Evolutionary conservation across 2,329 filamentous ascomycete species (phyloP), one percentile per base, ranked within the genome.

Genomic region (Knoxdaviesia capensis): DNA sequence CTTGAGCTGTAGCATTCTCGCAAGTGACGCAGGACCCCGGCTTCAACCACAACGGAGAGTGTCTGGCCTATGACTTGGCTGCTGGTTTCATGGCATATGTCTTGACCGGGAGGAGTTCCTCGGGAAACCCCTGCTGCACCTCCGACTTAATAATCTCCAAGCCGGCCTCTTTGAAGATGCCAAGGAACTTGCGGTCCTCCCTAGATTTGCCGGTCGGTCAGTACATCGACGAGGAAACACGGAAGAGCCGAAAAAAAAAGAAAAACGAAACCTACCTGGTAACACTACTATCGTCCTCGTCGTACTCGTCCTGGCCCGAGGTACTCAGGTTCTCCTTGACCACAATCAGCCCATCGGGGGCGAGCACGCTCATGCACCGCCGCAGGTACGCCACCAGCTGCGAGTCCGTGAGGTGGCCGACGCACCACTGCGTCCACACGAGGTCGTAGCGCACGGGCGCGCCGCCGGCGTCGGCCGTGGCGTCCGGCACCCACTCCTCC

Each of bases 341-440:
- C 1, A 63, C 52, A 3, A 63, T 57, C 6, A 60, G 7, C 0
- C 53, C 55, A 0, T 53, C 53, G 1, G 53, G 52, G 1, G 44
- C 44, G 3, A 64, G 41, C 0, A 46, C 63, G 0, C 56, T 50
- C 39, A 66, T 68, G 54, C 82, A 82, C 30, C 72, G 65, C 43
- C 60, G 50, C 10, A 94, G 58, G 52, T 78, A 93, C 2, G 61
- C 61, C 1, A 80, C 63, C 4, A 94, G 55, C 55, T 92, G 75
- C 6, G 58, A 59, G 54, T 94, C 85, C 0, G 72, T 85, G 43
- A 94, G 62, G 56, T 94, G 80, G 29, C 83, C 80, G 6, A 88
- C 59, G 57, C 86, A 94, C 86, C 87, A 94, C 58, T 94, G 87
- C 41, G 73, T 79, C 83, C 84, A 94, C 46, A 94, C 75, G 38